phyloP scores from a whole-genome alignment of 1,284 basidiomycete species.

The Boletellus dicymbophilus region DNA sequence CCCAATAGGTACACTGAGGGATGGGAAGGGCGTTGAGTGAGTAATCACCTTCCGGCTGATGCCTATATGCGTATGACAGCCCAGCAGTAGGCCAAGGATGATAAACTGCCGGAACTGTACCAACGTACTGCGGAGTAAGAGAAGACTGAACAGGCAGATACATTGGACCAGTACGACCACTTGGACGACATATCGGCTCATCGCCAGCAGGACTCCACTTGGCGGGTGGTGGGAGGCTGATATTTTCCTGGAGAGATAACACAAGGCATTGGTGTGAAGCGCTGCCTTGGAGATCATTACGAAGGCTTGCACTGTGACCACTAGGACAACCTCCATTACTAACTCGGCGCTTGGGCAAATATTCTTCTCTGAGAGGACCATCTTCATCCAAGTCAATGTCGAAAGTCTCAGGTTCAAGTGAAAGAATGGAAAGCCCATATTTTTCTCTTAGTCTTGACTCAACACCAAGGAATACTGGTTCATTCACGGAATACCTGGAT shows the following conservation, averaged over 20 bases:
- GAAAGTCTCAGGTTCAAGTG: constrained; percentile 44
- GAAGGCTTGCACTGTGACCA: constrained; percentile 2
- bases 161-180: constrained; percentile 49
- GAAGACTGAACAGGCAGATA: constrained; percentile 68
- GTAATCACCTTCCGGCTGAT: constrained; percentile 20
- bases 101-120: constrained; percentile 31
- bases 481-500: constrained; percentile 37
- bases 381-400: constrained; percentile 82
- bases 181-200: constrained; percentile 63
- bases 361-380: constrained; percentile 77
- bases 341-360: constrained; percentile 67
- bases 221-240: constrained; percentile 67
- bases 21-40: constrained; percentile 10
- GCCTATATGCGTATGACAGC: constrained; percentile 31
- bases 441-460: constrained; percentile 60
- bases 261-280: constrained; percentile 19
- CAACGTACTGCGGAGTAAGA: constrained; percentile 28
- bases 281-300: constrained; percentile 1
- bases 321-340: constrained; percentile 17
- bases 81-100: constrained; percentile 43
- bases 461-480: constrained; percentile 70
- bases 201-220: constrained; percentile 79
- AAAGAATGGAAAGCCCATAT: constrained; percentile 42
- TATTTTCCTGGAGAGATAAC: constrained; percentile 31
- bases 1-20: constrained; percentile 45